phyloP scores from a whole-genome alignment of 2,329 filamentous ascomycete genomes.

The Trichophyton verrucosum region DNA sequence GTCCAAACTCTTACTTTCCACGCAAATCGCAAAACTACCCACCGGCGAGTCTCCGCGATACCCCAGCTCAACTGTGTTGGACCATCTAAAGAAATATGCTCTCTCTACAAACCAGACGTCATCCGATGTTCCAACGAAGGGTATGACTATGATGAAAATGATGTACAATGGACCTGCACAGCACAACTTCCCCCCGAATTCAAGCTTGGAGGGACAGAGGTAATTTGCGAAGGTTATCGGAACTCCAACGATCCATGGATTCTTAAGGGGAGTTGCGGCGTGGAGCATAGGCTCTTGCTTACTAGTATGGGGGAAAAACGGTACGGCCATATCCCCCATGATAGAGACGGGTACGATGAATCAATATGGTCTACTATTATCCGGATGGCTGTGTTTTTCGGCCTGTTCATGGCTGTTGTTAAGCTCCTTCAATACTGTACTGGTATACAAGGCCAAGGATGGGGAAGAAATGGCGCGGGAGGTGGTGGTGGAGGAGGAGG shows the following conservation, averaged over 20 bases:
- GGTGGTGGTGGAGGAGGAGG: slow-evolving; percentile 11
- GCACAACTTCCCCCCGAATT: slow-evolving; percentile 50
- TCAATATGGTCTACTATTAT: slow-evolving; percentile 3
- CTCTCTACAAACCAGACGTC: slow-evolving; percentile 60
- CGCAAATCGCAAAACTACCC: slow-evolving; percentile 53
- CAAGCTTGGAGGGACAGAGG: slow-evolving; percentile 74
- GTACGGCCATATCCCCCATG: slow-evolving; percentile 43
- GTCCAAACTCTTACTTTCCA: slow-evolving; percentile 71
- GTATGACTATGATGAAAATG: slow-evolving; percentile 61
- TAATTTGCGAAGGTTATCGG: slow-evolving; percentile 82
- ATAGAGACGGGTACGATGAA: slow-evolving; percentile 11
- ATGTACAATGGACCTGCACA: slow-evolving; percentile 88
- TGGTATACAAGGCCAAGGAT: slow-evolving; percentile 22
- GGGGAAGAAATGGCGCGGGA: slow-evolving; percentile 33
- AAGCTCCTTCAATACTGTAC: slow-evolving; percentile 2
- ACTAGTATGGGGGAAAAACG: slow-evolving; percentile 62
- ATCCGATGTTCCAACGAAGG: slow-evolving; percentile 89
- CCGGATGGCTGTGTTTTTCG: slow-evolving; percentile 13
- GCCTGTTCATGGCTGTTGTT: slow-evolving; percentile 14
- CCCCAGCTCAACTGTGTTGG: slow-evolving; percentile 71
- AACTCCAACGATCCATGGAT: slow-evolving; percentile 67
- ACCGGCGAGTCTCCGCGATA: slow-evolving; percentile 62
- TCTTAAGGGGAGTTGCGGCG: slow-evolving; percentile 83
- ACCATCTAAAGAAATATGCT: slow-evolving; percentile 47
- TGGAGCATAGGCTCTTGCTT: slow-evolving; percentile 71